Evolutionary conservation across 371 early-diverging fungal species (phyloP).

Genomic region (Mucor velutinosus): DNA sequence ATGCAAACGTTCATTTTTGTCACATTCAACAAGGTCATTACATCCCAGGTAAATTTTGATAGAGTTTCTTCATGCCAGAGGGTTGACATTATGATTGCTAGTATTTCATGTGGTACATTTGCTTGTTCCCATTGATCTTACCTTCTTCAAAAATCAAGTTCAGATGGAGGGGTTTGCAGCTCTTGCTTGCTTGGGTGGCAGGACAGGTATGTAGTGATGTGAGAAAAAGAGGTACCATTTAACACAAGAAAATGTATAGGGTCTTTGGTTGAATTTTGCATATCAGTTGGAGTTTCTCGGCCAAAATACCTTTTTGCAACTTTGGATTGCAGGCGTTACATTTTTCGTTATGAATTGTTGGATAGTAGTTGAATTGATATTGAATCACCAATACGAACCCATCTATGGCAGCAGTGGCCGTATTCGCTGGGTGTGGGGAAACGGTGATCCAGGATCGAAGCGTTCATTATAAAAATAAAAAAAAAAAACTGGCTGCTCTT

Average conservation of each 20-base stretch:
- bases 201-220: conserved; percentile 54
- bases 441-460: conserved; percentile 41
- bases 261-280: conserved; percentile 80
- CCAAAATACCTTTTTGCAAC: conserved; percentile 71
- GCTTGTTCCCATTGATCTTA: conserved; percentile 85
- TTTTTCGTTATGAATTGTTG: conserved; percentile 74
- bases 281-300: conserved; percentile 89
- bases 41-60: conserved; percentile 79
- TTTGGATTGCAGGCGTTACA: conserved; percentile 73
- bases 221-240: not conserved
- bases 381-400: conserved; percentile 56
- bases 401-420: conserved; percentile 54
- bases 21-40: conserved; percentile 95
- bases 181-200: conserved; percentile 74
- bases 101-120: conserved; percentile 99
- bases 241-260: conserved; percentile 48
- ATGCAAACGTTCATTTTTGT: conserved; percentile 96
- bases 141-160: conserved; percentile 64
- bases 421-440: conserved; percentile 61
- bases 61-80: not conserved
- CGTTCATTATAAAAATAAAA: not conserved
- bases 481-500: not conserved
- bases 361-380: conserved; percentile 68
- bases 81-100: conserved; percentile 16
- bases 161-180: conserved; percentile 56